Conservation (phyloP, 768 basidiomycete species). For the Tylopilus intermedius region DNA sequence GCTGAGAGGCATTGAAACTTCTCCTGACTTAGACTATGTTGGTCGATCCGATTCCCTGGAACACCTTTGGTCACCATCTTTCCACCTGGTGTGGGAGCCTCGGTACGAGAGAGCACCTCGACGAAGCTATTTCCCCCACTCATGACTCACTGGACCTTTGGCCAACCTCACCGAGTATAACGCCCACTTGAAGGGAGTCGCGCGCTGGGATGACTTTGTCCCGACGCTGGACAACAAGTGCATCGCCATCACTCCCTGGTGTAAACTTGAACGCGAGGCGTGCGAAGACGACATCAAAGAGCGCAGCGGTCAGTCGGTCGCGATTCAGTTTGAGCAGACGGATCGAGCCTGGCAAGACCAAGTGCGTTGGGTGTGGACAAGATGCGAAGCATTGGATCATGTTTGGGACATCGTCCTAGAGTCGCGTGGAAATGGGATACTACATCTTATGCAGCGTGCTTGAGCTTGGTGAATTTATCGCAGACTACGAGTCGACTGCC, state of each 20-base stretch:
- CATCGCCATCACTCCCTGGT: constrained; percentile 91
- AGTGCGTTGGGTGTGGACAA: constrained; percentile 82
- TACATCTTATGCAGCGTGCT: too few relatives aligned
- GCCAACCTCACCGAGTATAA: constrained; percentile 72
- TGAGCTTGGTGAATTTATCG: too few relatives aligned
- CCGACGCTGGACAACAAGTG: constrained; percentile 86
- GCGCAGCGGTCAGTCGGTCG: constrained; percentile 82
- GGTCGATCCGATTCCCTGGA: too few relatives aligned
- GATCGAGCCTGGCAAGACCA: constrained; percentile 80
- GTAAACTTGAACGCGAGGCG: constrained; percentile 78
- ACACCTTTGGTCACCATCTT: too few relatives aligned
- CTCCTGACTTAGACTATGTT: too few relatives aligned
- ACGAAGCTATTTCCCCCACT: too few relatives aligned
- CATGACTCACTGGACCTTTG: too few relatives aligned
- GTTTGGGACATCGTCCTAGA: constrained; percentile 86
- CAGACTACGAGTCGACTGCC: too few relatives aligned
- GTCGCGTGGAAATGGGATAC: neutral
- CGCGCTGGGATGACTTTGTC: constrained; percentile 89
- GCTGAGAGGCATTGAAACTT: too few relatives aligned
- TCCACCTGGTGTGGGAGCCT: too few relatives aligned
- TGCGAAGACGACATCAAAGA: constrained; percentile 99
- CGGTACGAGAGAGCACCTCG: too few relatives aligned
- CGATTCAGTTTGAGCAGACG: constrained; percentile 92
- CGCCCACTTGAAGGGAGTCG: constrained; percentile 64
- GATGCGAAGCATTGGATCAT: constrained; percentile 95